These are phyloP conservation scores for Cardamine resedifolia DNA, from an alignment of 345 rosid species.

Conservation along the genomic window DNA sequence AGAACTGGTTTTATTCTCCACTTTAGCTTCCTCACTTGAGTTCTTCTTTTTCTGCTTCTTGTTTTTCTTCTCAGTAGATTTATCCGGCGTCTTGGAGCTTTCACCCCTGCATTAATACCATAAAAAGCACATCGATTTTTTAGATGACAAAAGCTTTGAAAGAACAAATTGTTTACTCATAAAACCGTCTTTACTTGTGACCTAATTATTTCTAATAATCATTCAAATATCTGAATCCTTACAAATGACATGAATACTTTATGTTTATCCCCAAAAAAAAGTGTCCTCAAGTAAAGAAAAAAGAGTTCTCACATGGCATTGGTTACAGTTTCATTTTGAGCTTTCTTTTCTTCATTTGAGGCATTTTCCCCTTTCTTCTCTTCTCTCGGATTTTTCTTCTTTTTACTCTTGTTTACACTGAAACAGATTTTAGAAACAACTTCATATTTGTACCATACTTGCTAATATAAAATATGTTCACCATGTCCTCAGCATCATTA, in stretches of 20 bases:
- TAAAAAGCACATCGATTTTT: neutral
- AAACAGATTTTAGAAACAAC: conserved; percentile 25
- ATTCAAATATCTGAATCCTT: neutral
- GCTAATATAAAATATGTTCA: neutral
- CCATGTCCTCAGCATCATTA: neutral
- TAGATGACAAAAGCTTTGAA: neutral
- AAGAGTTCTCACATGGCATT: conserved; percentile 45
- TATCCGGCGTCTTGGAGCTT: conserved; percentile 38
- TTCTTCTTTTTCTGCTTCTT: conserved; percentile 68
- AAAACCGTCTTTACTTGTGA: neutral
- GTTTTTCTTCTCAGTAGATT: conserved; percentile 54
- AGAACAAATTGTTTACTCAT: neutral
- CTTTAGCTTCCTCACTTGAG: conserved; percentile 49
- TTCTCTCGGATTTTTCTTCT: conserved; percentile 62
- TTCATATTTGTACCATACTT: conserved; percentile 21
- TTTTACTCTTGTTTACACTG: conserved; percentile 57
- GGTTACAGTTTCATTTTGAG: conserved; percentile 29
- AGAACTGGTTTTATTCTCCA: conserved; percentile 35
- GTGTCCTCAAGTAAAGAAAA: neutral
- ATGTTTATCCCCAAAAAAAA: neutral
- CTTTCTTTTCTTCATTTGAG: no score
- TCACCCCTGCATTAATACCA: conserved; percentile 29
- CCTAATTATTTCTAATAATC: neutral
- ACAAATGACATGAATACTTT: neutral
- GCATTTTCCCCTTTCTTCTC: no score